Evolutionary conservation across 139 green algal species (phyloP).

Genomic region (Penium margaritaceum): DNA sequence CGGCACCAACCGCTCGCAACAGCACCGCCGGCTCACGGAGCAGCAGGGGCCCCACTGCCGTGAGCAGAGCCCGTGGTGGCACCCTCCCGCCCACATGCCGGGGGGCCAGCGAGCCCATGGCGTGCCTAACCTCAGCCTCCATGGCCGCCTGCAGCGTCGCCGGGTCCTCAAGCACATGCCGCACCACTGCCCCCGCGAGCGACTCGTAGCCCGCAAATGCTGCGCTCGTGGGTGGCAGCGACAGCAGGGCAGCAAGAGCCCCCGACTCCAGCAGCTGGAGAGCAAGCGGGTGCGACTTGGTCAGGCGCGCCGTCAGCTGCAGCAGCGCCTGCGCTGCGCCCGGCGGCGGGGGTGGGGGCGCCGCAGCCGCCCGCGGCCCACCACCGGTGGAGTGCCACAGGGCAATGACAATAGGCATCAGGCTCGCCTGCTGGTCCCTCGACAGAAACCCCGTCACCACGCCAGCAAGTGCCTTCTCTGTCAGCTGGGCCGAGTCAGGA

Average conservation of each 20-base stretch:
- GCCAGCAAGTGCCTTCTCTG: too few relatives aligned
- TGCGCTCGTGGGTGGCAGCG: constrained; percentile 59
- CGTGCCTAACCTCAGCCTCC: constrained; percentile 75
- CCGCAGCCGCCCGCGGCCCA: too few relatives aligned
- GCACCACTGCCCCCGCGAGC: constrained; percentile 64
- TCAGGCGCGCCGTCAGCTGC: constrained; percentile 70
- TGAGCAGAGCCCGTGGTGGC: constrained; percentile 54
- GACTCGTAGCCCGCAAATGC: constrained; percentile 61
- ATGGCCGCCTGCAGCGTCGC: constrained; percentile 77
- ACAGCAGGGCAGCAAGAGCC: constrained; percentile 62
- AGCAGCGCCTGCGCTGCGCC: constrained; percentile 74
- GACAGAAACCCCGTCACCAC: too few relatives aligned
- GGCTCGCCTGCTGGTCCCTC: too few relatives aligned
- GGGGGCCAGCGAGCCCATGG: constrained; percentile 2
- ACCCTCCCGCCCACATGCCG: constrained; percentile 33
- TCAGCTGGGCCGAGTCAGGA: too few relatives aligned
- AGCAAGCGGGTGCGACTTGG: constrained; percentile 60
- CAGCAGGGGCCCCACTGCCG: constrained; percentile 52
- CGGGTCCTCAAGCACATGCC: constrained; percentile 83
- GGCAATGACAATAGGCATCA: too few relatives aligned
- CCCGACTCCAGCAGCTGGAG: constrained; percentile 57
- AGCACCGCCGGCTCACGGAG: constrained; percentile 68
- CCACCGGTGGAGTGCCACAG: too few relatives aligned
- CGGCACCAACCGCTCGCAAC: constrained; percentile 62
- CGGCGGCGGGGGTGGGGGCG: too few relatives aligned